Base-by-base conservation (phyloP, 768 basidiomycete species). In the Suillus clintonianus region DNA sequence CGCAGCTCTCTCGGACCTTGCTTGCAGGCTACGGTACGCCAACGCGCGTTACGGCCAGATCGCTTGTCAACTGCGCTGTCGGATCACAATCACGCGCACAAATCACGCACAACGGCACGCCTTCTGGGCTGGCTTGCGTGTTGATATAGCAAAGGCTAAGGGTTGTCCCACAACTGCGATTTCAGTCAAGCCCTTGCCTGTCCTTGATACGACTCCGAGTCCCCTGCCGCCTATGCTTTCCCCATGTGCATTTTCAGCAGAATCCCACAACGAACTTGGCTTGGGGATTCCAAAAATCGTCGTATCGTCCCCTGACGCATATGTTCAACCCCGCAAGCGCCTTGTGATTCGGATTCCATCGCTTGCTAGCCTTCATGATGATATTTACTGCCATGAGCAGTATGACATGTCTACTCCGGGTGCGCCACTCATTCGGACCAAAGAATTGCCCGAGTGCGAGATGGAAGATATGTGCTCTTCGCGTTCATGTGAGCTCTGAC, bases 71-170 rank as follows among this genome's bases (percentile, higher is more conserved):
- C 70, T 77, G 30, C 83, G 85, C 56, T 67, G 66, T 27, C 63
- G 74, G 4, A 71, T 74, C 6, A 41, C 37, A 19, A 27, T 57
- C 39, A 72, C 55, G 10, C 79, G 76, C 17, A 82, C 82, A 0
- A 66, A 78, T 64, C 83, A 83, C 67, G 87, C 87, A 11, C 82
- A 80, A 61, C 77, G 70, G n/a, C 82, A 76, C 30, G 87, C 87
- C 5, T 67, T 64, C 14, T 63, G 64, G 15, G 78, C 82, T n/a
- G 77, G 80, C 34, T 82, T 88, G 39, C 67, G 63, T 7, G 74
- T 89, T 55, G 77, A 83, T 72, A 78, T 81, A 30, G 66, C 70
- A 17, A 75, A 70, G 30, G 85, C 86, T 1, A 71, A 75, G 43
- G 69, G 69, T 19, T 82, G 82, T 60, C 78, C 82, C 5, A 74